Evolutionary conservation across 2,329 filamentous ascomycete species (phyloP).

Genomic region (Fusarium tanahbumbuense): DNA sequence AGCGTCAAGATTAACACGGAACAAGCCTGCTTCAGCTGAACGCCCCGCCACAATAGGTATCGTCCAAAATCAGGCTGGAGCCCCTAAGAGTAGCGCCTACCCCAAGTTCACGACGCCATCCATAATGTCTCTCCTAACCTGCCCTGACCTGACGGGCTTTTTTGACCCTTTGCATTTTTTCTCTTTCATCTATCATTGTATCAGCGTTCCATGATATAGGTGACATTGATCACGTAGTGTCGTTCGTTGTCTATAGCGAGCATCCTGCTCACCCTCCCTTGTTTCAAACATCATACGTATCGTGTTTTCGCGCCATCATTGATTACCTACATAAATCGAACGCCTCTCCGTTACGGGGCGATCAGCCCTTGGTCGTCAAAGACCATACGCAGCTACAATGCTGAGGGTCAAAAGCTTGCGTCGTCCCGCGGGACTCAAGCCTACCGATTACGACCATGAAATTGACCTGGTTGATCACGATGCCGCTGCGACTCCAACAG

Average conservation of each 20-base stretch:
- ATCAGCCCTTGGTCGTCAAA: slow-evolving; percentile 19
- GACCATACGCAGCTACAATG: slow-evolving; percentile 42
- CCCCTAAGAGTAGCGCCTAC: slow-evolving; percentile 38
- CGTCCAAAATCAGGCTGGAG: slow-evolving; percentile 37
- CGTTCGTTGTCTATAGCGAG: background rate
- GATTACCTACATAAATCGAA: slow-evolving; percentile 6
- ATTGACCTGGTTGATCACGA: slow-evolving; percentile 74
- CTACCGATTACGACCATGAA: slow-evolving; percentile 75
- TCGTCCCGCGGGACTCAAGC: slow-evolving; percentile 65
- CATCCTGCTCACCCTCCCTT: background rate
- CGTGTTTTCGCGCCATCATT: slow-evolving; percentile 3
- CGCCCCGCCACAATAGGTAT: slow-evolving; percentile 29
- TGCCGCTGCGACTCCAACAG: slow-evolving; percentile 42
- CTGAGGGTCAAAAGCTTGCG: slow-evolving; percentile 61
- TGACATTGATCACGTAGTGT: slow-evolving; percentile 7
- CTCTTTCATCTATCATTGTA: background rate
- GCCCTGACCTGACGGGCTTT: background rate
- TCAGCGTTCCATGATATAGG: slow-evolving; percentile 10
- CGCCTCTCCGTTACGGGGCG: slow-evolving; percentile 23
- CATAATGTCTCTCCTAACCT: slow-evolving; percentile 21
- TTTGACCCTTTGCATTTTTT: slow-evolving; percentile 10
- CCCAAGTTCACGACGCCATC: slow-evolving; percentile 35
- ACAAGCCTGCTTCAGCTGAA: slow-evolving; percentile 37
- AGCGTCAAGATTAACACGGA: slow-evolving; percentile 14
- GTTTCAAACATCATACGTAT: slow-evolving; percentile 11